A percentile compares a stretch with the other conserved stretches of the same genome.
phyloP scores from a whole-genome alignment of 176 grass and related monocot species.

The Ensete ventricosum region DNA sequence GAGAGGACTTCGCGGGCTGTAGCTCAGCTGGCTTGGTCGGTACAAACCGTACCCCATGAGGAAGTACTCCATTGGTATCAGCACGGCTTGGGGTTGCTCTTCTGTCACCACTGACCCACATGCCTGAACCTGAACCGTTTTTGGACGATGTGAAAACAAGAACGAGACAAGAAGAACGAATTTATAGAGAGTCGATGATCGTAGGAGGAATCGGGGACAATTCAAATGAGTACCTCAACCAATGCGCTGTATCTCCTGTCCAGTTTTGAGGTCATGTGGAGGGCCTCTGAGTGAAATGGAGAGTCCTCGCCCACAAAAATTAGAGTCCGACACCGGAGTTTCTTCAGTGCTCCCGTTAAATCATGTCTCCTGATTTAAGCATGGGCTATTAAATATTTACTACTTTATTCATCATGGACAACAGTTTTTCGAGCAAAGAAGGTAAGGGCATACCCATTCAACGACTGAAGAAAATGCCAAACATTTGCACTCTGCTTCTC shows the following conservation, averaged over 20 bases:
- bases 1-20: slow-evolving; percentile 71
- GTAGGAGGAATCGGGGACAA: not conserved
- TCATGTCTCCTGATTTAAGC: slow-evolving; percentile 70
- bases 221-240: slow-evolving; percentile 54
- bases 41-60: slow-evolving; percentile 84
- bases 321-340: slow-evolving; percentile 75
- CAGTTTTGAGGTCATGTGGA: slow-evolving; percentile 85
- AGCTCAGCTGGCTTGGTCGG: slow-evolving; percentile 54
- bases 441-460: slow-evolving; percentile 47
- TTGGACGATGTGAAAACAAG: not conserved
- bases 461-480: slow-evolving; percentile 79
- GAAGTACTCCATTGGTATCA: slow-evolving; percentile 95
- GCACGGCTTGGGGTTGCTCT: slow-evolving; percentile 90
- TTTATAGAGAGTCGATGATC: too few species aligned
- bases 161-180: too few species aligned
- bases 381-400: not conserved
- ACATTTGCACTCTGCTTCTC: slow-evolving; percentile 79
- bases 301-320: slow-evolving; percentile 85
- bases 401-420: not conserved
- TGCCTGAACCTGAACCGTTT: slow-evolving; percentile 56
- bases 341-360: slow-evolving; percentile 68
- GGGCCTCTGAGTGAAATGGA: slow-evolving; percentile 65
- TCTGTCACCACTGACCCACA: slow-evolving; percentile 85
- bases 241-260: slow-evolving; percentile 87
- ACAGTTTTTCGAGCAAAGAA: slow-evolving; percentile 6